Conservation (phyloP, 495 filamentous ascomycete species). For the Talaromyces wortmannii region DNA sequence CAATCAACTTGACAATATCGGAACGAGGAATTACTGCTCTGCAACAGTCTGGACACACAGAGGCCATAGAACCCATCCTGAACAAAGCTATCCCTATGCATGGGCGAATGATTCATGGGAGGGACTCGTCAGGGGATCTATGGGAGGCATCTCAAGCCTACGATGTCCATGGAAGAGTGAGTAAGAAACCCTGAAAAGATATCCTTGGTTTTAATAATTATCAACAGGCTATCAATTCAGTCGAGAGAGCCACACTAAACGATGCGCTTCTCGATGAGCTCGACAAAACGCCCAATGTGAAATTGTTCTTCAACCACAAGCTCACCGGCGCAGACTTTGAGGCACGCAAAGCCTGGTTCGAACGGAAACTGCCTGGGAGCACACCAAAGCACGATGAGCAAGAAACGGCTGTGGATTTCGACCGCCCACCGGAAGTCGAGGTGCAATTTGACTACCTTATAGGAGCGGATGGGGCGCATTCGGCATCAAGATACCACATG, state of each 20-base stretch:
- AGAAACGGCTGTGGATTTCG: constrained; percentile 12
- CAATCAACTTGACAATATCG: constrained; percentile 93
- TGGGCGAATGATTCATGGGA: constrained; percentile 95
- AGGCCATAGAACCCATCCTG: constrained; percentile 67
- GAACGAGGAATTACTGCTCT: constrained; percentile 92
- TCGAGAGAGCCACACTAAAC: constrained; percentile 79
- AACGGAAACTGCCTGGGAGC: constrained; percentile 33
- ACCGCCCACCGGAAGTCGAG: constrained; percentile 53
- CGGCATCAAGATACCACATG: constrained; percentile 77
- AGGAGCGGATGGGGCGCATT: constrained; percentile 95
- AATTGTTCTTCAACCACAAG: constrained; percentile 85
- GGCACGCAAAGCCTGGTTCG: constrained; percentile 79
- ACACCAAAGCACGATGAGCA: constrained; percentile 17
- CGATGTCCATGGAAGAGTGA: constrained; percentile 80
- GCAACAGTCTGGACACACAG: constrained; percentile 51
- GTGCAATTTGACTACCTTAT: constrained; percentile 86
- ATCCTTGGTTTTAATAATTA: constrained; percentile 1
- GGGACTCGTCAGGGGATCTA: constrained; percentile 52
- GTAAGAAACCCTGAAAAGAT: constrained; percentile 5
- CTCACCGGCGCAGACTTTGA: constrained; percentile 81
- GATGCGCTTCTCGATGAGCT: constrained; percentile 80
- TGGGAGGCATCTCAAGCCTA: constrained; percentile 80
- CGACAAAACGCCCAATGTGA: constrained; percentile 77
- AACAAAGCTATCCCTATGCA: constrained; percentile 81
- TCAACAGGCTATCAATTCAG: constrained; percentile 47